phyloP scores from a whole-genome alignment of 2,329 filamentous ascomycete genomes.

The Alternaria brassicicola region DNA sequence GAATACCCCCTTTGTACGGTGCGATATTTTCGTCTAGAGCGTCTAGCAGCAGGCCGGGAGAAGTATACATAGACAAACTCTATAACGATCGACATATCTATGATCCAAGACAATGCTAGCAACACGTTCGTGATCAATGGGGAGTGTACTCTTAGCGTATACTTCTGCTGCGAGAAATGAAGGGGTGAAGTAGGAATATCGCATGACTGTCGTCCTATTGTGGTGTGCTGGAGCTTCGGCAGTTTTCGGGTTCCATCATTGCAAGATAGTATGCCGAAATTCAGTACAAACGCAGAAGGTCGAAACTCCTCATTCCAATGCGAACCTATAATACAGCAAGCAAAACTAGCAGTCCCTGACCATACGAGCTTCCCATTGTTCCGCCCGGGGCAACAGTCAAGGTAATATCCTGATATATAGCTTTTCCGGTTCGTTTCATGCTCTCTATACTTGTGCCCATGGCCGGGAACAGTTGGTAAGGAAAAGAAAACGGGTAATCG shows the following conservation, averaged over 20 bases:
- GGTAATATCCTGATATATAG: conserved; percentile 22
- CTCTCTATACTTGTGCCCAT: conserved; percentile 19
- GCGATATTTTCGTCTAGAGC: neutral
- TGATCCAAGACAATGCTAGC: neutral
- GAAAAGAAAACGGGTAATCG: conserved; percentile 11
- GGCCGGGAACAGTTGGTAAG: conserved; percentile 10
- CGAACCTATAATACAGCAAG: conserved; percentile 45
- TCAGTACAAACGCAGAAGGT: neutral
- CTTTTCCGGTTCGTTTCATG: conserved; percentile 27
- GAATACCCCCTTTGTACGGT: conserved; percentile 12
- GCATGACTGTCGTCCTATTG: neutral
- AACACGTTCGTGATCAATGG: neutral
- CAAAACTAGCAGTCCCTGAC: conserved; percentile 25
- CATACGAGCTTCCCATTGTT: conserved; percentile 9
- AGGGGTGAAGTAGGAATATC: neutral
- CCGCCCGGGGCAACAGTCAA: conserved; percentile 17
- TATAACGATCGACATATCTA: neutral
- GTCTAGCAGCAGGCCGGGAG: neutral
- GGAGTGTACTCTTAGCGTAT: neutral
- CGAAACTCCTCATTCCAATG: conserved; percentile 31
- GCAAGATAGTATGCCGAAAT: neutral
- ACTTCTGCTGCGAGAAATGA: neutral
- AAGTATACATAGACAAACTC: neutral
- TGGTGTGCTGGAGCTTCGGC: neutral
- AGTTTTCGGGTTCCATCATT: neutral